phyloP scores from a whole-genome alignment of 352 stramenopile species.

The Globisporangium iwayamae region DNA sequence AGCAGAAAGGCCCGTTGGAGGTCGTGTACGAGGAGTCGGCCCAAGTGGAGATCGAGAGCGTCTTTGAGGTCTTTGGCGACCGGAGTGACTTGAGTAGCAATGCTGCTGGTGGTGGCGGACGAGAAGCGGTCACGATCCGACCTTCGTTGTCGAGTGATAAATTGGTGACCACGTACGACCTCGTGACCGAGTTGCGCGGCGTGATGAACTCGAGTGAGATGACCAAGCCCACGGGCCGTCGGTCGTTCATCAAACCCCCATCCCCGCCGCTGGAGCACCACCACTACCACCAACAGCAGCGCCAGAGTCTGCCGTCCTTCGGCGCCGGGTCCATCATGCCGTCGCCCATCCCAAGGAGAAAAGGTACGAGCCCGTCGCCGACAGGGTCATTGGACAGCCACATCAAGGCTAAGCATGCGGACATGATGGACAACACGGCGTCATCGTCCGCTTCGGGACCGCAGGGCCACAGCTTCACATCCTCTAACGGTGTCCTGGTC shows the following conservation, averaged over 20 bases:
- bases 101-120: conserved; percentile 4
- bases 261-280: conserved; percentile 19
- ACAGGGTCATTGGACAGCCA: conserved; percentile 8
- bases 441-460: conserved; percentile 13
- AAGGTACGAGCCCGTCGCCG: conserved; percentile 7
- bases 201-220: conserved; percentile 71
- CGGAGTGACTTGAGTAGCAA: conserved; percentile 17
- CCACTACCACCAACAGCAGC: conserved; percentile 7
- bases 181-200: conserved; percentile 52
- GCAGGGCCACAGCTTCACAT: conserved; percentile 14
- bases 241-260: conserved; percentile 27
- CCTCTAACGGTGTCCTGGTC: conserved; percentile 14
- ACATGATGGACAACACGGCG: conserved; percentile 14
- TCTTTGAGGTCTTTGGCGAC: conserved; percentile 44
- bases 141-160: conserved; percentile 16
- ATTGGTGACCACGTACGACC: conserved; percentile 39
- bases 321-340: conserved; percentile 8
- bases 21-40: conserved; percentile 41
- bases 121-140: conserved; percentile 10
- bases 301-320: conserved; percentile 15
- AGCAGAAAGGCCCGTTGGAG: conserved; percentile 29
- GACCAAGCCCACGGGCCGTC: conserved; percentile 24
- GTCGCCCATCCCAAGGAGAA: conserved; percentile 13
- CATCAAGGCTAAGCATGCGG: conserved; percentile 7
- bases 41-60: conserved; percentile 45